These are phyloP conservation scores for Xylaria telfairii DNA, from an alignment of 495 filamentous ascomycete species.

Conservation along the genomic window DNA sequence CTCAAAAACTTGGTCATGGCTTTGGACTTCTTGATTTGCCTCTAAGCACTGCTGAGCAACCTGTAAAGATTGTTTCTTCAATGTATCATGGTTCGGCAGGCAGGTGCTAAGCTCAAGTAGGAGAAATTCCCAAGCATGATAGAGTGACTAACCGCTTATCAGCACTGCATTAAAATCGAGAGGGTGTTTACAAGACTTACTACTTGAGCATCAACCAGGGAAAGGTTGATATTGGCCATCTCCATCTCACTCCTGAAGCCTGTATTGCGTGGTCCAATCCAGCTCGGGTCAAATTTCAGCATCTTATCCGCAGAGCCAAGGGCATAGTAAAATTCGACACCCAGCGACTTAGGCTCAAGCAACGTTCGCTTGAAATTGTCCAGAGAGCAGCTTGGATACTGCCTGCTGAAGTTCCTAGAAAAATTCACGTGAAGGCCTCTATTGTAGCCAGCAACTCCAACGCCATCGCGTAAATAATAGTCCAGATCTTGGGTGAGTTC, in stretches of 20 bases:
- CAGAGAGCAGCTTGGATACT: slow-evolving; percentile 73
- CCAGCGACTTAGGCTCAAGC: slow-evolving; percentile 66
- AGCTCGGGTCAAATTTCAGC: slow-evolving; percentile 76
- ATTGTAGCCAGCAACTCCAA: slow-evolving; percentile 79
- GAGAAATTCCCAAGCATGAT: slow-evolving; percentile 88
- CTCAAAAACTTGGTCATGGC: slow-evolving; percentile 75
- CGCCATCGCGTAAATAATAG: slow-evolving; percentile 77
- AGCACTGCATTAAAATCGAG: slow-evolving; percentile 38
- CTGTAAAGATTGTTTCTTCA: slow-evolving; percentile 67
- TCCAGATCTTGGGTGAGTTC: slow-evolving; percentile 73
- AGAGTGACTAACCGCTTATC: slow-evolving; percentile 61
- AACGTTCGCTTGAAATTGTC: slow-evolving; percentile 77
- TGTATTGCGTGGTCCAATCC: slow-evolving; percentile 67
- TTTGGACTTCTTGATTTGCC: slow-evolving; percentile 68
- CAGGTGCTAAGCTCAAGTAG: slow-evolving; percentile 80
- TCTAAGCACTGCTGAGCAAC: slow-evolving; percentile 76
- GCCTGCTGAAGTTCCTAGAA: slow-evolving; percentile 79
- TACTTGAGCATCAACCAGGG: slow-evolving; percentile 88
- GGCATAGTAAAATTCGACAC: slow-evolving; percentile 82
- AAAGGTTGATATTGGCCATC: slow-evolving; percentile 86
- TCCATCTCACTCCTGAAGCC: slow-evolving; percentile 83
- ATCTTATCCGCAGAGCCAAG: slow-evolving; percentile 73
- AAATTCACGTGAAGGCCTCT: slow-evolving; percentile 83
- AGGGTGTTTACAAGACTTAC: slow-evolving; percentile 56
- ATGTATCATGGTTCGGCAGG: slow-evolving; percentile 62